Conservation (phyloP, 106 monocot species). For the Platanthera zijinensis region DNA sequence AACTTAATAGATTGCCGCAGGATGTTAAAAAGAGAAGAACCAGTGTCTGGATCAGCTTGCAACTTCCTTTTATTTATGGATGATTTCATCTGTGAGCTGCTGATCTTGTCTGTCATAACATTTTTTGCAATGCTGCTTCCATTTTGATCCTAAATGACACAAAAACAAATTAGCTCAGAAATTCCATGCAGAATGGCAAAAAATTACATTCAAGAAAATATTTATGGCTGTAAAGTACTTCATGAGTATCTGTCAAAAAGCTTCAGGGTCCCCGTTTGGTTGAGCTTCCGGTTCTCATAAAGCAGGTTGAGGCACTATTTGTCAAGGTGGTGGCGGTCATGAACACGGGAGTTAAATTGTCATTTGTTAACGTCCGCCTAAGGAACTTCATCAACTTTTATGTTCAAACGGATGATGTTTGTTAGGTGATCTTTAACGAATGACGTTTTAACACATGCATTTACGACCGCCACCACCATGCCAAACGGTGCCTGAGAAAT, state of each 20-base stretch:
- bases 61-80: constrained; percentile 10
- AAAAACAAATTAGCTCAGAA: too few relatives aligned
- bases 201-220: background rate
- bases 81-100: constrained; percentile 36
- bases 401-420: too few relatives aligned
- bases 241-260: background rate
- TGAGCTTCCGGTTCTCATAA: too few relatives aligned
- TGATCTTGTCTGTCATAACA: constrained; percentile 22
- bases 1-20: constrained; percentile 37
- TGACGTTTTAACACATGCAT: too few relatives aligned
- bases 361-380: too few relatives aligned
- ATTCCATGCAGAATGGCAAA: background rate
- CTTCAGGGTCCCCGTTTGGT: background rate
- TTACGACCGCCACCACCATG: too few relatives aligned
- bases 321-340: too few relatives aligned
- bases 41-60: constrained; percentile 6
- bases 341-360: too few relatives aligned
- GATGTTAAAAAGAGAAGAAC: constrained; percentile 64
- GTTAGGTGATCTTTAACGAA: too few relatives aligned
- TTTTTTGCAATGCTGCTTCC: constrained; percentile 20
- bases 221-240: background rate
- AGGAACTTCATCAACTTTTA: too few relatives aligned
- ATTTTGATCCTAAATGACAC: constrained; percentile 27
- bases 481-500: too few relatives aligned
- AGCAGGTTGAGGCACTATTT: too few relatives aligned